These are phyloP conservation scores for Melastoma malabathricum DNA, from an alignment of 345 rosid genomes.

Conservation along the genomic window DNA sequence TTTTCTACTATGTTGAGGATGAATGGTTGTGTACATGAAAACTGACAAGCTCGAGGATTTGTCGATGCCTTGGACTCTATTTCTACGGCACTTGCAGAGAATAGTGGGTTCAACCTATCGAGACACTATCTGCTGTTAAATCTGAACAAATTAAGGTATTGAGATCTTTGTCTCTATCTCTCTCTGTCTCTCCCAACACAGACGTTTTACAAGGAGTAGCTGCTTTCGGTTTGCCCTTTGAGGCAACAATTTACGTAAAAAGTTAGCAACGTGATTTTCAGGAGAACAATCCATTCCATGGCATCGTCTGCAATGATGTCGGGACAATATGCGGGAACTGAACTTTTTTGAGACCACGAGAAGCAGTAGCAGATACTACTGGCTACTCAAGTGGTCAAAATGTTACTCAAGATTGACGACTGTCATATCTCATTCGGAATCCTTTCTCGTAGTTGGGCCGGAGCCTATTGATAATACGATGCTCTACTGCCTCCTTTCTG, in stretches of 20 bases:
- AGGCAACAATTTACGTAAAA: background rate
- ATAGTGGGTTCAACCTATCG: slow-evolving; percentile 95
- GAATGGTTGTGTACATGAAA: no score
- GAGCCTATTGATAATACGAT: no score
- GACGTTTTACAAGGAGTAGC: background rate
- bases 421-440: slow-evolving; percentile 75
- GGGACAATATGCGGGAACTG: slow-evolving; percentile 95
- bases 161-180: background rate
- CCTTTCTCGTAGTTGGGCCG: background rate
- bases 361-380: slow-evolving; percentile 93
- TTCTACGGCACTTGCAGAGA: slow-evolving; percentile 96
- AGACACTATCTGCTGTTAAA: slow-evolving; percentile 87
- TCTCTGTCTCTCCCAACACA: no score
- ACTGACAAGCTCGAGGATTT: slow-evolving; percentile 32
- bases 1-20: no score
- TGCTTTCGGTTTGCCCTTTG: background rate
- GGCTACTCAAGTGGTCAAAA: slow-evolving; percentile 98
- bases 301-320: slow-evolving; percentile 87
- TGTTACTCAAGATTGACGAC: slow-evolving; percentile 94
- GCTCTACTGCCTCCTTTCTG: no score
- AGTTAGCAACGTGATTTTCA: slow-evolving; percentile 13
- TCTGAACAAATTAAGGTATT: slow-evolving; percentile 82
- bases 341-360: slow-evolving; percentile 82
- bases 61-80: slow-evolving; percentile 85
- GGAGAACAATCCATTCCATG: slow-evolving; percentile 71